phyloP scores from a whole-genome alignment of 352 stramenopile species.

The Thalassiosira delicatula region DNA sequence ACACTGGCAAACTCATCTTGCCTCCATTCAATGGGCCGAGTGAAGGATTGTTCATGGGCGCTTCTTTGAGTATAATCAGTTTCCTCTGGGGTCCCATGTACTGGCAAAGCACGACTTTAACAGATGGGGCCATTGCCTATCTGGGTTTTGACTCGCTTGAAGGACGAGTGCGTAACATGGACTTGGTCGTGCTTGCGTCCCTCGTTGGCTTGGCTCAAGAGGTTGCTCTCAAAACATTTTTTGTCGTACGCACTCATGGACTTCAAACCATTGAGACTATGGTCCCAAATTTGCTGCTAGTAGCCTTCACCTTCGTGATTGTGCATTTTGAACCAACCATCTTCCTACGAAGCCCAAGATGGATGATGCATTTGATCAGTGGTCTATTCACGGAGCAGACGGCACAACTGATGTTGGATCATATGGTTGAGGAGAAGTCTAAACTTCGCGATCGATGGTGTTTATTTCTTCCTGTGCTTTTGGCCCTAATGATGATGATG shows the following conservation, averaged over 20 bases:
- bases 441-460: too few relatives aligned
- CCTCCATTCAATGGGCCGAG: conserved; percentile 98
- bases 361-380: too few relatives aligned
- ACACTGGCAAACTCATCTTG: too few relatives aligned
- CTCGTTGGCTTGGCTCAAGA: conserved; percentile 46
- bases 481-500: too few relatives aligned
- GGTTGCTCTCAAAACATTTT: conserved; percentile 48
- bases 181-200: conserved; percentile 45
- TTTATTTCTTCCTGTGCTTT: too few relatives aligned
- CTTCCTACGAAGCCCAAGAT: conserved; percentile 90
- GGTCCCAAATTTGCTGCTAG: conserved; percentile 40
- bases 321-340: conserved; percentile 57
- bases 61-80: conserved; percentile 71
- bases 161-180: conserved; percentile 52
- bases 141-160: conserved; percentile 9
- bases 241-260: conserved; percentile 51
- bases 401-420: too few relatives aligned
- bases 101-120: conserved; percentile 72
- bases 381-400: too few relatives aligned
- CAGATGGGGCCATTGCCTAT: conserved; percentile 35
- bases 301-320: conserved; percentile 45
- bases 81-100: conserved; percentile 65
- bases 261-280: conserved; percentile 37
- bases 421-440: too few relatives aligned
- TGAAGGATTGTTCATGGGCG: conserved; percentile 89